Conservation (phyloP, 164 flowering plant species). For the Macadamia tetraphylla region DNA sequence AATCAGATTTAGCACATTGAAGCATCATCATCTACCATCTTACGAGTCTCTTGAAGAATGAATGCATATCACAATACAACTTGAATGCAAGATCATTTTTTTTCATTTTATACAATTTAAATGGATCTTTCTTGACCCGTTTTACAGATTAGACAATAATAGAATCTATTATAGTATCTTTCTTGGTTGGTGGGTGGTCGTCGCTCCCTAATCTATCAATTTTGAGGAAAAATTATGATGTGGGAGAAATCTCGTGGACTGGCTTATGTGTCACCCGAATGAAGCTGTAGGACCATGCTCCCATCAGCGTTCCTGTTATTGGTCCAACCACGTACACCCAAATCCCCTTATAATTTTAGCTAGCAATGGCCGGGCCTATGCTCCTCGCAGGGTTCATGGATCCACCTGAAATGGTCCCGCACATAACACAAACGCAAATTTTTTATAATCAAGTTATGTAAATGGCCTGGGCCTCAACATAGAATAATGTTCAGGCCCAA, state of each 20-base stretch:
- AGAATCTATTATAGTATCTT: constrained; percentile 13
- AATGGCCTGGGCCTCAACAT: too few species aligned
- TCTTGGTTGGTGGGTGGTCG: constrained; percentile 2
- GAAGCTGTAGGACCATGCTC: constrained; percentile 58
- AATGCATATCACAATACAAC: too few species aligned
- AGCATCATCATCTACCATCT: too few species aligned
- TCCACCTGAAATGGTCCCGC: constrained; percentile 82
- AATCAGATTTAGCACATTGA: too few species aligned
- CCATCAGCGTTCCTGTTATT: constrained; percentile 48
- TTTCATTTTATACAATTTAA: too few species aligned
- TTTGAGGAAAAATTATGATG: constrained; percentile 35
- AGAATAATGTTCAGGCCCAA: too few species aligned
- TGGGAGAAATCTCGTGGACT: constrained; percentile 19
- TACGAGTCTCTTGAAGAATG: too few species aligned
- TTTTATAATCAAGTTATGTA: too few species aligned
- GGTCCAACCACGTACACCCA: constrained; percentile 84
- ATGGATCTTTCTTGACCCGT: too few species aligned
- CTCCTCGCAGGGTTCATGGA: constrained; percentile 91
- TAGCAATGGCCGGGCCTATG: constrained; percentile 79
- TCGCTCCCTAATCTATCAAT: constrained; percentile 31
- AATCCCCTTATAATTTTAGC: constrained; percentile 43
- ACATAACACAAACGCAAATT: too few species aligned
- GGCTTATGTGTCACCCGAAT: constrained; percentile 39
- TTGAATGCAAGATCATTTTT: too few species aligned
- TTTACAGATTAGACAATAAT: too few species aligned